A percentile compares a stretch with the other conserved stretches of the same genome.
Evolutionary conservation across 2,329 filamentous ascomycete species (phyloP).

Genomic region (Epichloe bromicola): DNA sequence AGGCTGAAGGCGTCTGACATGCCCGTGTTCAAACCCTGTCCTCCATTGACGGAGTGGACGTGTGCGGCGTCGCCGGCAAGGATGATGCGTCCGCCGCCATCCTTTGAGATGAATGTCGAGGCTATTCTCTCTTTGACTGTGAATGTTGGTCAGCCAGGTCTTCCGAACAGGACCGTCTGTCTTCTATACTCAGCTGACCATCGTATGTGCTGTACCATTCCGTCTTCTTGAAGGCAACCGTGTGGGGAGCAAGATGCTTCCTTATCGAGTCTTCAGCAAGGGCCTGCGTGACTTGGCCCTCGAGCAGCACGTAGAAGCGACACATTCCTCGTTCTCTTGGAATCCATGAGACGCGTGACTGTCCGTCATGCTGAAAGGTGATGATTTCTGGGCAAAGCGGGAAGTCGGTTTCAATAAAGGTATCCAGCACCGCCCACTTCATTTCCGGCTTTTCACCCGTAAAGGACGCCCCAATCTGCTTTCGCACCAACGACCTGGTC

Average conservation of each 20-base stretch:
- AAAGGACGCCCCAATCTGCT: conserved; percentile 25
- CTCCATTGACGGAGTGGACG: conserved; percentile 41
- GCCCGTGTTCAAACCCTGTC: conserved; percentile 46
- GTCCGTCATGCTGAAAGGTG: conserved; percentile 31
- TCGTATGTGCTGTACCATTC: conserved; percentile 39
- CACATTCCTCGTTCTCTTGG: conserved; percentile 33
- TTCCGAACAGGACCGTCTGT: neutral
- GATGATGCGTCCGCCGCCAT: conserved; percentile 31
- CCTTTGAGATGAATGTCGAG: conserved; percentile 24
- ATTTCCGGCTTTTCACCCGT: conserved; percentile 35
- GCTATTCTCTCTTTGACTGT: conserved; percentile 29
- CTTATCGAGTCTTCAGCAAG: conserved; percentile 28
- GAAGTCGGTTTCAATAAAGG: conserved; percentile 36
- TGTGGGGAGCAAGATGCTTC: conserved; percentile 29
- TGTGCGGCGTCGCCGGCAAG: conserved; percentile 45
- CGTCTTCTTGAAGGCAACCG: conserved; percentile 27
- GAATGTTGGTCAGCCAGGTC: neutral
- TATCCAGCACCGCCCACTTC: conserved; percentile 35
- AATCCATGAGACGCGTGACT: conserved; percentile 35
- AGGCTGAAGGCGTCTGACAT: conserved; percentile 42
- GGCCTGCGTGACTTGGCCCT: conserved; percentile 29
- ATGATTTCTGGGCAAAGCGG: conserved; percentile 33
- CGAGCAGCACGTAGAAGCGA: conserved; percentile 33
- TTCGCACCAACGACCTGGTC: conserved; percentile 33
- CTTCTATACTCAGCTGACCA: conserved; percentile 19